Evolutionary conservation across 148 eudicot genomes (phyloP), one percentile per base, ranked within the genome.

Genomic region (Dysphania ambrosioides): DNA sequence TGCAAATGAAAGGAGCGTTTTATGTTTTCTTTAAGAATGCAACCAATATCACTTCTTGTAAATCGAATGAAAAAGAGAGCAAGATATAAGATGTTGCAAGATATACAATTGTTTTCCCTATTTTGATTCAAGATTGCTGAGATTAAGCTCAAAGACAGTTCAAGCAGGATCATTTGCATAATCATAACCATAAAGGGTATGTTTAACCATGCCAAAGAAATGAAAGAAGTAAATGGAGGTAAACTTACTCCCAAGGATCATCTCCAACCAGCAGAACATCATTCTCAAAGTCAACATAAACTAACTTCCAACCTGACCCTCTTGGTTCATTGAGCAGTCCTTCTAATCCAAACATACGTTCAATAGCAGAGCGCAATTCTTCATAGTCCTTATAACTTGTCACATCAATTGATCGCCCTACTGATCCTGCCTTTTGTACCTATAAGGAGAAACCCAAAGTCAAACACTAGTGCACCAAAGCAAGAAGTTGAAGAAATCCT

Each of bases 391-490:
- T 90, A 68, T 84, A 96, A 70, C 94, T 77, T 40, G 97, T 92
- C 23, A 96, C 99, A 86, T 92, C 99, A 38, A 96, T 96, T 31
- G 97, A 96, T 79, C 99, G 80, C 63, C 99, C 99, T 75, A 96
- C 99, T 5, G 97, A 96, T 79, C 97, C 99, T 12, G 94, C 82
- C 89, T 96, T 96, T 74, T 92, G 99, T 79, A 95, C 93, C 99
- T 95, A 88, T 55, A n/a, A 63, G 16, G 7, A n/a, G 55, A 65
- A 55, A 53, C 27, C 27, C 31, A 66, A 71, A 26, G n/a, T 56
- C 72, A 58, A 18, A 40, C 61, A 41, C 62, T 34, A 57, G 44
- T 2, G 29, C 15, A 38, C 16, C 49, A 71, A 12, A 11, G 42
- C 29, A 68, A 15, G 15, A 47, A 62, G 56, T 18, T 2, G 23